Conservation (phyloP, 2,329 filamentous ascomycete species). For the Penicillium sp. region DNA sequence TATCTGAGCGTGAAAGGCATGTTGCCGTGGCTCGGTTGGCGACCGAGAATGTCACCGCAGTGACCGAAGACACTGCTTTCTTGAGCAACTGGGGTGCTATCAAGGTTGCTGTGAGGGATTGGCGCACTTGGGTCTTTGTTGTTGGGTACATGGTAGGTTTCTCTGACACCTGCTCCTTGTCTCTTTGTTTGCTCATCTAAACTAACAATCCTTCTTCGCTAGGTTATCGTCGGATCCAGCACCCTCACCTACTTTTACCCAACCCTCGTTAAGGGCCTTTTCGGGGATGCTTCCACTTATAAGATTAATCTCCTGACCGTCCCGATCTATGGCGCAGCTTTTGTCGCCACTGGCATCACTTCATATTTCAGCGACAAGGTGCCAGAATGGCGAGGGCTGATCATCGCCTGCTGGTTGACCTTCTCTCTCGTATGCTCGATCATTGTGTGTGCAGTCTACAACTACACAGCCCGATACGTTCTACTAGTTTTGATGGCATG, state of each 20-base stretch:
- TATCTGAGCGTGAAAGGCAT: conserved; percentile 32
- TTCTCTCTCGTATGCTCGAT: conserved; percentile 42
- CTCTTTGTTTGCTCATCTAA: neutral
- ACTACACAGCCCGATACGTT: conserved; percentile 55
- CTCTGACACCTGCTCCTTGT: neutral
- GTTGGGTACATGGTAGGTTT: conserved; percentile 42
- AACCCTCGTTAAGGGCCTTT: conserved; percentile 27
- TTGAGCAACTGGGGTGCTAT: conserved; percentile 22
- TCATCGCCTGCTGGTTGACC: conserved; percentile 52
- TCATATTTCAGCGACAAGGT: conserved; percentile 52
- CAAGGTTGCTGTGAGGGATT: conserved; percentile 21
- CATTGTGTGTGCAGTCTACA: conserved; percentile 48
- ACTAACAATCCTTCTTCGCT: neutral
- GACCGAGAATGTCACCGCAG: conserved; percentile 17
- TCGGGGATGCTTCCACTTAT: conserved; percentile 28
- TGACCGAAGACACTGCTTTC: conserved; percentile 11
- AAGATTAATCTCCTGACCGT: conserved; percentile 33
- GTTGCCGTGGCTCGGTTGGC: conserved; percentile 27
- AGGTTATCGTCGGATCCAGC: conserved; percentile 40
- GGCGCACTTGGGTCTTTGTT: conserved; percentile 43
- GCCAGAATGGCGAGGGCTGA: conserved; percentile 48
- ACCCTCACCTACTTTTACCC: conserved; percentile 34
- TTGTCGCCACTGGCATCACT: conserved; percentile 50
- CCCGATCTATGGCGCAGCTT: conserved; percentile 56
- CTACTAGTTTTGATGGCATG: conserved; percentile 58